A percentile compares a stretch with the other conserved stretches of the same genome.
These are phyloP conservation scores for Fusarium xylarioides DNA, from an alignment of 2,329 filamentous ascomycete species.

Conservation along the genomic window DNA sequence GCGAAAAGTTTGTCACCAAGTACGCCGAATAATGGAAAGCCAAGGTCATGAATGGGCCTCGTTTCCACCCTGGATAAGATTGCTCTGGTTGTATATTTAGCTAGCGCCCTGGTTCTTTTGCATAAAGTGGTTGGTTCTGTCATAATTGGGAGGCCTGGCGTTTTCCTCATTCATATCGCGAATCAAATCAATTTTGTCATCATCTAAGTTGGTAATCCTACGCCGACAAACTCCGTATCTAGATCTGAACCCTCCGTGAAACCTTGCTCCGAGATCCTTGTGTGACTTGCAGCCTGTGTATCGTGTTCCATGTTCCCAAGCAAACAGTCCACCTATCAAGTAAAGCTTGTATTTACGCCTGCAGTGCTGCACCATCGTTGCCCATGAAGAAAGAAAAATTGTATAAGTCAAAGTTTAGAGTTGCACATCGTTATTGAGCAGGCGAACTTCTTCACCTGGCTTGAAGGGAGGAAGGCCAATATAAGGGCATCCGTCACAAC, in stretches of 20 bases:
- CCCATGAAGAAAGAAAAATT: constrained; percentile 19
- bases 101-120: constrained; percentile 28
- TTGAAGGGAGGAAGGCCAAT: constrained; percentile 96
- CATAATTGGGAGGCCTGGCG: constrained; percentile 32
- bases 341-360: constrained; percentile 38
- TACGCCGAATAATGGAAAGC: constrained; percentile 19
- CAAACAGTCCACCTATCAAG: constrained; percentile 30
- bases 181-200: constrained; percentile 32
- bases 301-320: constrained; percentile 27
- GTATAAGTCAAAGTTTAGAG: constrained; percentile 58
- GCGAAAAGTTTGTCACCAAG: constrained; percentile 47
- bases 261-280: constrained; percentile 29
- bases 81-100: constrained; percentile 6
- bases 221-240: constrained; percentile 39
- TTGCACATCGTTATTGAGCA: constrained; percentile 88
- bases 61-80: background rate
- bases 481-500: constrained; percentile 79
- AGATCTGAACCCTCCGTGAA: constrained; percentile 40
- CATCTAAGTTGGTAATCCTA: constrained; percentile 36
- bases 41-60: background rate
- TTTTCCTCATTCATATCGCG: constrained; percentile 18
- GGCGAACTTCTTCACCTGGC: constrained; percentile 90
- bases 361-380: constrained; percentile 31
- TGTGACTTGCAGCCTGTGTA: constrained; percentile 23
- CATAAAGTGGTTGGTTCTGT: constrained; percentile 23